Base-by-base conservation (phyloP, 2,329 filamentous ascomycete species). In the Cladosporium cucumerinum region DNA sequence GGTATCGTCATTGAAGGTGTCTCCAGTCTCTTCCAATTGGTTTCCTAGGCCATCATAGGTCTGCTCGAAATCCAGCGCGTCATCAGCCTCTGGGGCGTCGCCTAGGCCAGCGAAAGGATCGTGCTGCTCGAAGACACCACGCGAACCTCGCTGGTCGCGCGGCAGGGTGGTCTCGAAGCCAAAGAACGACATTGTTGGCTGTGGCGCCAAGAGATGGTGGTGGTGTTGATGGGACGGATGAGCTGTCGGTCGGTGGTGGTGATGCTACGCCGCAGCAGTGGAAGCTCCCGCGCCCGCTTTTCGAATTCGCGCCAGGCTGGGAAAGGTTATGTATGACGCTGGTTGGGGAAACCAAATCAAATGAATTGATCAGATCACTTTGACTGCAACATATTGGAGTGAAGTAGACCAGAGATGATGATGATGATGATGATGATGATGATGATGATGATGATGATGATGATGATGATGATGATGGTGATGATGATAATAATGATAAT, bases 1-100 rank as follows among this genome's bases (percentile, higher is more conserved):
- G 1, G 95, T 99, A 76, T 98, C 95, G 72, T 98, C 92, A 78
- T 99, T 99, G 84, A 97, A 92, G 59, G 86, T 92, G 82, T 99
- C 95, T 73, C 94, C 91, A 23, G 91, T 89, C 76, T 99, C 94
- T 73, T 97, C 89, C 39, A 99, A 88, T 77, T 91, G 88, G 74
- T 97, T 91, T 64, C 93, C 95, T 48, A 99, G 83, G 21, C 94
- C 94, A 78, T 99, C 95, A 76, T 98, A 98, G 43, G 94, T 98
- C 75, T 99, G 93, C 72, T 99, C 95, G 72, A 98, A 99, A 72
- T 98, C 91, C 72, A 91, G 85, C 82, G 80, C 83, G 66, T 89
- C 85, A 66, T 85, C 83, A 59, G 82, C 77, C 55, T 73, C 79
- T 70, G 78, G 77, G 69, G 80, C 77, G 72, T 81, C 84, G 72